These are phyloP conservation scores for Globisporangium paroecandrum DNA, from an alignment of 352 stramenopile genomes.

Conservation along the genomic window DNA sequence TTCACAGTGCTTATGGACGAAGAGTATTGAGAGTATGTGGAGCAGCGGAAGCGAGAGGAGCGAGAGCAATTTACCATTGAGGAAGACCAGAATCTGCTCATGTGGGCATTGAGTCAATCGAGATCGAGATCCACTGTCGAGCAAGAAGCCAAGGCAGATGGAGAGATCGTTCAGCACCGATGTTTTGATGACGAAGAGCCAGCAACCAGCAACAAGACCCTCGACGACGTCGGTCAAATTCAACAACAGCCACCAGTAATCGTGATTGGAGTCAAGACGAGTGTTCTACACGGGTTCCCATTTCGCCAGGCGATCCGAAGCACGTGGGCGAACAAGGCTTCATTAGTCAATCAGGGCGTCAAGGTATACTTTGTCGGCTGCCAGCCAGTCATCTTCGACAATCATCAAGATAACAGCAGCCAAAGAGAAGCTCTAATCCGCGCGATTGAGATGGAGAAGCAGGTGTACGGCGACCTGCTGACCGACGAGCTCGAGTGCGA, in stretches of 20 bases:
- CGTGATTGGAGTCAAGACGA: constrained; percentile 51
- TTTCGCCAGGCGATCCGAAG: constrained; percentile 33
- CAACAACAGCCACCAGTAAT: constrained; percentile 13
- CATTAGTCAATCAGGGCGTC: constrained; percentile 17
- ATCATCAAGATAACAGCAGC: not conserved
- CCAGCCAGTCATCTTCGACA: constrained; percentile 4
- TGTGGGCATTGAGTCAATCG: constrained; percentile 5
- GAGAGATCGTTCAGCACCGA: not conserved
- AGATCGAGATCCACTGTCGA: not conserved
- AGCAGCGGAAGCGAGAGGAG: not conserved
- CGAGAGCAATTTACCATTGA: not conserved
- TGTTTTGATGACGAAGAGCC: not conserved
- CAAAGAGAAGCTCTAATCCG: constrained; percentile 6
- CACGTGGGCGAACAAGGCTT: constrained; percentile 32
- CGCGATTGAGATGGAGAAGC: constrained; percentile 28
- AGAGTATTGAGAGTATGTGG: constrained; percentile 9
- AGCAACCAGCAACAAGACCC: not conserved
- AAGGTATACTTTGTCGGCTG: constrained; percentile 44
- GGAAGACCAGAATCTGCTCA: constrained; percentile 12
- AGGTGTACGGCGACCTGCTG: constrained; percentile 33
- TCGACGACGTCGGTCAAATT: not conserved
- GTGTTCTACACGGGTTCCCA: constrained; percentile 28
- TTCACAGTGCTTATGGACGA: constrained; percentile 5
- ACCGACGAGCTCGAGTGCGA: constrained; percentile 36
- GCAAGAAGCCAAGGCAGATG: not conserved